Conservation (phyloP, 2,329 filamentous ascomycete genomes). For the Colletotrichum sp. region DNA sequence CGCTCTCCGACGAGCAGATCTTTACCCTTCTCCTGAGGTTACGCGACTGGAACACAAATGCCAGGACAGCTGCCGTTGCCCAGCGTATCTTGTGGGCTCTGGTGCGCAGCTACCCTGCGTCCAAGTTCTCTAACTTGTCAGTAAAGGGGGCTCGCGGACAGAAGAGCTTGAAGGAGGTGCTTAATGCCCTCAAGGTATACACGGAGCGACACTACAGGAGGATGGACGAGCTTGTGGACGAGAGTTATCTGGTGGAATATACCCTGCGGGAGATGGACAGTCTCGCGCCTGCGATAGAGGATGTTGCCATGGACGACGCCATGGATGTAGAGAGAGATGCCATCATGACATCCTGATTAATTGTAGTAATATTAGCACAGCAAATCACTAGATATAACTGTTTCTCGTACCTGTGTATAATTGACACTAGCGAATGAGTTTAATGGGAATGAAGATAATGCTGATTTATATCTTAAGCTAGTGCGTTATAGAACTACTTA, state of each 20-base stretch:
- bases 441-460: too few relatives aligned
- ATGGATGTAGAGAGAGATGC: slow-evolving; percentile 46
- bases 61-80: slow-evolving; percentile 81
- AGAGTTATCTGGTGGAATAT: slow-evolving; percentile 94
- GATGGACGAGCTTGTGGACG: slow-evolving; percentile 88
- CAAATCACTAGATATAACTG: too few relatives aligned
- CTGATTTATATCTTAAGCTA: too few relatives aligned
- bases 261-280: slow-evolving; percentile 92
- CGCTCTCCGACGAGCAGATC: slow-evolving; percentile 83
- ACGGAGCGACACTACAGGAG: slow-evolving; percentile 92
- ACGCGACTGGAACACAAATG: slow-evolving; percentile 98
- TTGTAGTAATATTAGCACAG: too few relatives aligned
- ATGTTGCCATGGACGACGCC: slow-evolving; percentile 35
- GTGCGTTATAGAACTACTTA: too few relatives aligned
- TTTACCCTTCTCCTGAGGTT: slow-evolving; percentile 81
- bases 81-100: slow-evolving; percentile 84
- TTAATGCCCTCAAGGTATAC: slow-evolving; percentile 88
- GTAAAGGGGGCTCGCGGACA: slow-evolving; percentile 62
- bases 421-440: too few relatives aligned
- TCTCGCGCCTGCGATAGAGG: slow-evolving; percentile 53
- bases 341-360: slow-evolving; percentile 37
- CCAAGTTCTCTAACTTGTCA: slow-evolving; percentile 74
- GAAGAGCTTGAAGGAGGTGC: slow-evolving; percentile 78
- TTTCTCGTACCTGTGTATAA: too few relatives aligned
- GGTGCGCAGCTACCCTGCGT: slow-evolving; percentile 81